Evolutionary conservation across 2,329 filamentous ascomycete genomes (phyloP).

Genomic region (Clarireedia hainanense): DNA sequence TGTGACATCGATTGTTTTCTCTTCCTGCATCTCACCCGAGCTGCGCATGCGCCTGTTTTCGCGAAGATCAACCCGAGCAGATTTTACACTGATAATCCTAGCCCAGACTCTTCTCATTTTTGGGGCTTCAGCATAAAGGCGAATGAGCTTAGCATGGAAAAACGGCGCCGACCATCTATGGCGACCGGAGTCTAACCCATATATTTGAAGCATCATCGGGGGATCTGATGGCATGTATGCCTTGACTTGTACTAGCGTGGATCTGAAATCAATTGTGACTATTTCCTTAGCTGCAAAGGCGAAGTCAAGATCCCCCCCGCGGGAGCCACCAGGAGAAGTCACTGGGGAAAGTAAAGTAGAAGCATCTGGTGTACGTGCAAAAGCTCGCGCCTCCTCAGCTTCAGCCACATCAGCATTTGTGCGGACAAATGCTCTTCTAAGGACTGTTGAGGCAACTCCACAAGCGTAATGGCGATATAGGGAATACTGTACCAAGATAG

Average conservation of each 20-base stretch:
- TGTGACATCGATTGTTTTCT: constrained; percentile 76
- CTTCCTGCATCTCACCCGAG: constrained; percentile 51
- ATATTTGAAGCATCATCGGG: constrained; percentile 83
- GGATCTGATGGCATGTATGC: constrained; percentile 83
- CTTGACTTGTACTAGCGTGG: constrained; percentile 78
- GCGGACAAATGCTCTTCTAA: constrained; percentile 61
- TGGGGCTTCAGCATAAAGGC: constrained; percentile 84
- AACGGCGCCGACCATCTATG: constrained; percentile 87
- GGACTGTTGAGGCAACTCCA: constrained; percentile 69
- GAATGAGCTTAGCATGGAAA: constrained; percentile 64
- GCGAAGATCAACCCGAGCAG: constrained; percentile 70
- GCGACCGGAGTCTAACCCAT: constrained; percentile 71
- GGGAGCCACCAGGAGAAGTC: constrained; percentile 20
- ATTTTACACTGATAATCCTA: constrained; percentile 75
- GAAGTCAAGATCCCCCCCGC: constrained; percentile 11
- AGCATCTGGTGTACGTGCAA: constrained; percentile 7
- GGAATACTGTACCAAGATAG: constrained; percentile 79
- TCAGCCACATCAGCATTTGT: constrained; percentile 41
- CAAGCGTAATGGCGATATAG: constrained; percentile 88
- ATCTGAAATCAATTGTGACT: constrained; percentile 73
- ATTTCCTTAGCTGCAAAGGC: constrained; percentile 47
- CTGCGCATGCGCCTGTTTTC: constrained; percentile 64
- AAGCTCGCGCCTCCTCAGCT: constrained; percentile 29
- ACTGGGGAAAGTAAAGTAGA: constrained; percentile 24
- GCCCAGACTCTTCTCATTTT: constrained; percentile 80